These are phyloP conservation scores for Reutealis trisperma DNA, from an alignment of 345 rosid species.

Conservation along the genomic window DNA sequence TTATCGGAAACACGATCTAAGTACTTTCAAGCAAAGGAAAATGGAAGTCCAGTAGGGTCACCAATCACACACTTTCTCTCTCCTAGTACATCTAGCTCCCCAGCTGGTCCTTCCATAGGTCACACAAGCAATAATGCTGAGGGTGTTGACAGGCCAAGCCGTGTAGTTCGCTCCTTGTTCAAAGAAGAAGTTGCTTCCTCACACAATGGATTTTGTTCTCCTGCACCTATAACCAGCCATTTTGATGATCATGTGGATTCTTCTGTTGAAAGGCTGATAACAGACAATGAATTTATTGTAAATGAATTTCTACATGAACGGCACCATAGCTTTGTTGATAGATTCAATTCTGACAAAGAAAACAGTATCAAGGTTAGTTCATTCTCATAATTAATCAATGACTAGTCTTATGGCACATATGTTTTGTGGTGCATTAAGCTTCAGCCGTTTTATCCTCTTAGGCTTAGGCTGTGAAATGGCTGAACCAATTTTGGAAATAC, in stretches of 20 bases:
- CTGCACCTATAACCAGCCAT: constrained; percentile 30
- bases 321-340: constrained; percentile 41
- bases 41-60: constrained; percentile 63
- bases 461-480: too few species aligned
- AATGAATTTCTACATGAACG: constrained; percentile 72
- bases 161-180: constrained; percentile 70
- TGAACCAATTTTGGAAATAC: too few species aligned
- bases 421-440: neutral
- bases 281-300: constrained; percentile 80
- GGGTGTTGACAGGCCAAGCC: constrained; percentile 47
- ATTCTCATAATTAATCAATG: neutral
- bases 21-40: constrained; percentile 55
- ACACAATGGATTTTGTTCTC: constrained; percentile 37
- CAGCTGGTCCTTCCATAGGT: constrained; percentile 34
- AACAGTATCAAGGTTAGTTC: constrained; percentile 61
- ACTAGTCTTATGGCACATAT: neutral
- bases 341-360: constrained; percentile 40
- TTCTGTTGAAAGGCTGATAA: constrained; percentile 30
- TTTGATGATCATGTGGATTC: constrained; percentile 29
- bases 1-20: constrained; percentile 67
- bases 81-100: constrained; percentile 43
- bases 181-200: constrained; percentile 47
- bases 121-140: constrained; percentile 24
- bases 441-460: too few species aligned
- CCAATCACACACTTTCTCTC: constrained; percentile 39